phyloP scores from a whole-genome alignment of 176 grass and related monocot genomes.

The Juncus inflexus region DNA sequence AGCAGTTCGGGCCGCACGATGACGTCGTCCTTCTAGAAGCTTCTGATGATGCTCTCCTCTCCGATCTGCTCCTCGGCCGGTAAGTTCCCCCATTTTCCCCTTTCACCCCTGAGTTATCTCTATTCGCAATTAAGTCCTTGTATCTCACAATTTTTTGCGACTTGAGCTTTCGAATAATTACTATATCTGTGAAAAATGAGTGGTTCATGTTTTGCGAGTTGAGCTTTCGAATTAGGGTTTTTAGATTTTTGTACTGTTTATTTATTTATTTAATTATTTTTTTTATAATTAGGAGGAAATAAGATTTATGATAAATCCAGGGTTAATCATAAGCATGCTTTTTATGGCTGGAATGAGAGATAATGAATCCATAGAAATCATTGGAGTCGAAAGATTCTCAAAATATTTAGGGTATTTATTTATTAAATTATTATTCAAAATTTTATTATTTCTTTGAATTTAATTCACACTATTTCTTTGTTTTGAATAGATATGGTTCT shows the following conservation, averaged over 20 bases:
- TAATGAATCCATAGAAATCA: slow-evolving; percentile 52
- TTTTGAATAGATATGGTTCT: slow-evolving; percentile 51
- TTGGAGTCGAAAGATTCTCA: slow-evolving; percentile 50
- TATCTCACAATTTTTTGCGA: too few species aligned
- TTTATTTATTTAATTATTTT: slow-evolving; percentile 5
- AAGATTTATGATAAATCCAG: slow-evolving; percentile 52
- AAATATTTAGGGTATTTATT: slow-evolving; percentile 30
- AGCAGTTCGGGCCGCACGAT: too few species aligned
- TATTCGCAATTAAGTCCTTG: too few species aligned
- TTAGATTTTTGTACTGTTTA: background rate
- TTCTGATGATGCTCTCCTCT: slow-evolving; percentile 46
- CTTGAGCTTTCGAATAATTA: too few species aligned
- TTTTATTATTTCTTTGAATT: background rate
- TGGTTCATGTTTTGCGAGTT: too few species aligned
- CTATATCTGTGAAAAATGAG: too few species aligned
- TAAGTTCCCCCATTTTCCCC: too few species aligned
- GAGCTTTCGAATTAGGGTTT: background rate
- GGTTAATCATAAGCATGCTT: slow-evolving; percentile 43
- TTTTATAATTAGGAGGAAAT: slow-evolving; percentile 42
- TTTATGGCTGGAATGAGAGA: slow-evolving; percentile 40
- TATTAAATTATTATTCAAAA: slow-evolving; percentile 3
- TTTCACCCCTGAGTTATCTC: too few species aligned
- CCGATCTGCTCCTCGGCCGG: slow-evolving; percentile 61
- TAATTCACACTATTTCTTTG: background rate
- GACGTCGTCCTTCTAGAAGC: slow-evolving; percentile 81